Conservation (phyloP, 306 rosid genomes). For the Lathyrus aphaca region DNA sequence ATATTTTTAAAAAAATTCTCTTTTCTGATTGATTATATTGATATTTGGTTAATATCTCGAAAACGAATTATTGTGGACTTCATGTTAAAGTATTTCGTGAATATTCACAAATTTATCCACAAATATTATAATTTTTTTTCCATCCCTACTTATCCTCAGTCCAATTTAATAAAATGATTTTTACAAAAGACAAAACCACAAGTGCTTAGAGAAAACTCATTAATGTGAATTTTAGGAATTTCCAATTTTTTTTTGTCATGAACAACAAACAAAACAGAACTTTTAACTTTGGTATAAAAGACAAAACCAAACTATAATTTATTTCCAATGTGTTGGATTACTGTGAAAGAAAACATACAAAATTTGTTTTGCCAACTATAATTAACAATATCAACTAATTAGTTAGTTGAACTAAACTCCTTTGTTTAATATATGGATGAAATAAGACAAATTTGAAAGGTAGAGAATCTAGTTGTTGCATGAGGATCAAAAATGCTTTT, state of each 20-base stretch:
- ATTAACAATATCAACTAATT: constrained; percentile 18
- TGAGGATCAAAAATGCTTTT: constrained; percentile 35
- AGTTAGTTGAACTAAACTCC: not conserved
- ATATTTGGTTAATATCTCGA: too few species aligned
- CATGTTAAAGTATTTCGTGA: too few species aligned
- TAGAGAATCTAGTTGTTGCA: constrained; percentile 33
- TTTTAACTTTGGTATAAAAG: constrained; percentile 30
- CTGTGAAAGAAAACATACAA: not conserved
- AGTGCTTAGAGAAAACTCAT: too few species aligned
- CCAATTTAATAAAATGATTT: too few species aligned
- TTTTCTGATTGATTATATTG: too few species aligned
- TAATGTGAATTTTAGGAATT: too few species aligned
- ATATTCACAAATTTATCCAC: too few species aligned
- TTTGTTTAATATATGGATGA: constrained; percentile 1
- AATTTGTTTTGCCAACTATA: constrained; percentile 5
- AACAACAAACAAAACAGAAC: constrained; percentile 16
- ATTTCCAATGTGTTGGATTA: constrained; percentile 5
- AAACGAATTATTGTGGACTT: too few species aligned
- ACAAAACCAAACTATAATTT: constrained; percentile 20
- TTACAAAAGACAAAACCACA: too few species aligned
- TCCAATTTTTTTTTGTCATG: not conserved
- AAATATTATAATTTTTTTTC: too few species aligned
- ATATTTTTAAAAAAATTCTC: too few species aligned
- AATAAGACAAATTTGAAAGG: constrained; percentile 34
- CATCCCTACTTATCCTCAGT: too few species aligned